Conservation (phyloP, 495 filamentous ascomycete genomes). For the Aspergillus nanangensis region DNA sequence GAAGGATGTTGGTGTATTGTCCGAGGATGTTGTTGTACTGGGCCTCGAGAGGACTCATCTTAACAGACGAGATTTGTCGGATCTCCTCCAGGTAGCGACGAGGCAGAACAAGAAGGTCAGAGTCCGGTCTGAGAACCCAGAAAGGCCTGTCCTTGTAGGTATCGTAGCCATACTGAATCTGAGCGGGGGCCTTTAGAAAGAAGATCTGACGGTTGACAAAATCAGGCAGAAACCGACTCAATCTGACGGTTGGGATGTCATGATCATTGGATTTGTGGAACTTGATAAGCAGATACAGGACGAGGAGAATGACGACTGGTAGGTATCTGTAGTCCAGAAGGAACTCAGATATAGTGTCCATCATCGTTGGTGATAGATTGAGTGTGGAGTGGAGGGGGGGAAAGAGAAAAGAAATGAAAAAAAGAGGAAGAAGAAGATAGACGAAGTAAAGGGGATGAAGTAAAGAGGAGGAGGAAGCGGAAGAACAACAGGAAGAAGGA, state of each 20-base stretch:
- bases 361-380: too few relatives aligned
- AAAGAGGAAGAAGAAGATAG: neutral
- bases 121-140: constrained; percentile 28
- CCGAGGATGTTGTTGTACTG: constrained; percentile 30
- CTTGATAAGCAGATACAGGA: neutral
- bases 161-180: constrained; percentile 24
- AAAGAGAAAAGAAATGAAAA: too few relatives aligned
- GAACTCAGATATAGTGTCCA: neutral
- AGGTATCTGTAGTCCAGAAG: too few relatives aligned
- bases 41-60: constrained; percentile 25
- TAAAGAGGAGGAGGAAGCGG: neutral
- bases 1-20: constrained; percentile 26
- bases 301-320: neutral
- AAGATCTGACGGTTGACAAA: constrained; percentile 26
- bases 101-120: constrained; percentile 30
- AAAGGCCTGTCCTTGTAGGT: constrained; percentile 15
- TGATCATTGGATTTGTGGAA: neutral
- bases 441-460: neutral
- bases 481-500: neutral
- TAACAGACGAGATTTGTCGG: constrained; percentile 10
- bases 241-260: constrained; percentile 24
- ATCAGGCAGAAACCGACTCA: constrained; percentile 17
- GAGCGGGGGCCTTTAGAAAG: constrained; percentile 14
- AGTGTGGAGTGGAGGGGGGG: too few relatives aligned
- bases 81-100: constrained; percentile 26